Percentiles rank a stretch among this genome's conserved stretches.
Conservation (phyloP, 2,329 filamentous ascomycete species). For the Aspergillus luchuensis region DNA sequence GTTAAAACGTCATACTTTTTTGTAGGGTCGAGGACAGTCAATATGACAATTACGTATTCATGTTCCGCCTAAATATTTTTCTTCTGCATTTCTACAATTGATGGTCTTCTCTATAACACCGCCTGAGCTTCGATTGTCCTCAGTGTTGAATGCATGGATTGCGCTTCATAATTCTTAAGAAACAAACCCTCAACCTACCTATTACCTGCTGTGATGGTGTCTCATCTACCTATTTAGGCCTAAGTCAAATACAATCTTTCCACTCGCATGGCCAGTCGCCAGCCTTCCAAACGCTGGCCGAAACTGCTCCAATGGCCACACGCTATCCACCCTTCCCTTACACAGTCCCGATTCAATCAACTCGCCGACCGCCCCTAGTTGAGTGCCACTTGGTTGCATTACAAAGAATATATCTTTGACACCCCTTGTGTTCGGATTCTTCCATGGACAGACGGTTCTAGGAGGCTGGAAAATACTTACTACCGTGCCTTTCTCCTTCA, state of each 20-base stretch:
- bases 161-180: too few relatives aligned
- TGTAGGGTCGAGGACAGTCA: rapidly evolving
- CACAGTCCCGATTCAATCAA: conserved; percentile 44
- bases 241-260: conserved; percentile 47
- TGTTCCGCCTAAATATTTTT: too few relatives aligned
- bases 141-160: too few relatives aligned
- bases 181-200: too few relatives aligned
- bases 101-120: too few relatives aligned
- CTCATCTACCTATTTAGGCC: conserved; percentile 10
- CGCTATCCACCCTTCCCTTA: conserved; percentile 44
- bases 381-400: conserved; percentile 40
- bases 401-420: conserved; percentile 47
- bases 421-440: conserved; percentile 18
- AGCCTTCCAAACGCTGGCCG: conserved; percentile 44
- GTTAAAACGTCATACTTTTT: too few relatives aligned
- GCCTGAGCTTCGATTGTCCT: too few relatives aligned
- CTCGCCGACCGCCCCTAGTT: conserved; percentile 42
- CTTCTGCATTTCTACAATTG: too few relatives aligned
- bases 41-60: too few relatives aligned
- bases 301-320: conserved; percentile 45
- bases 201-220: too few relatives aligned
- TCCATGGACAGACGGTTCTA: conserved; percentile 32
- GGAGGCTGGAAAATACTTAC: conserved; percentile 47
- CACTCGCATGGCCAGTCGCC: conserved; percentile 44
- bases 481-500: conserved; percentile 40